Conservation (phyloP, 495 filamentous ascomycete genomes). For the Penicillium paxilli region DNA sequence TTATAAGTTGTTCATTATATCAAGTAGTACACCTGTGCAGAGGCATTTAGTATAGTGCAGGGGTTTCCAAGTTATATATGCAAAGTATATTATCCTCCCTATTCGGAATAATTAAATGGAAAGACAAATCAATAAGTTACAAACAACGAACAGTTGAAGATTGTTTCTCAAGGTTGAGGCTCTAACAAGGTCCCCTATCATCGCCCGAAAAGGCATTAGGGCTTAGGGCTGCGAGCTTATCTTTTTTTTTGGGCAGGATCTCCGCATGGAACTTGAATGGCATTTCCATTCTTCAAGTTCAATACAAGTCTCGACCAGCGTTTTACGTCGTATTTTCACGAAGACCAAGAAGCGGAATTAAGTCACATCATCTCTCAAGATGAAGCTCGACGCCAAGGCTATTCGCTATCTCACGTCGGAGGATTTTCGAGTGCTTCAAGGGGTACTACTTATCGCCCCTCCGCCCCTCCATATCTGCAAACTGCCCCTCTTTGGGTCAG, state of each 20-base stretch:
- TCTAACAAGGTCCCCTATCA: background rate
- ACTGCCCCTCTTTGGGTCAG: background rate
- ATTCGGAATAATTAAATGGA: too few species aligned
- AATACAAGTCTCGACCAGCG: constrained; percentile 4
- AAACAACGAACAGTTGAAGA: too few species aligned
- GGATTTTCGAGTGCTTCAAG: constrained; percentile 94
- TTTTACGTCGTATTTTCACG: constrained; percentile 2
- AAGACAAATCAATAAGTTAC: too few species aligned
- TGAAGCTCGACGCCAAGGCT: constrained; percentile 91
- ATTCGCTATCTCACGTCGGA: constrained; percentile 89
- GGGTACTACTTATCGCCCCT: constrained; percentile 62
- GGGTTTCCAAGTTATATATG: too few species aligned
- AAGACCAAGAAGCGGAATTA: background rate
- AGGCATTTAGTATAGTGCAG: too few species aligned
- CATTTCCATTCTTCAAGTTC: constrained; percentile 10
- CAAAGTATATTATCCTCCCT: too few species aligned
- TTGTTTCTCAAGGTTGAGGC: background rate
- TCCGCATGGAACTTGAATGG: too few species aligned
- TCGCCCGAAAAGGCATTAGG: constrained; percentile 40
- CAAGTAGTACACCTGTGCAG: too few species aligned
- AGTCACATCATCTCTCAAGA: constrained; percentile 30
- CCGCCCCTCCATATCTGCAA: constrained; percentile 14
- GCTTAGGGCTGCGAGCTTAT: constrained; percentile 43
- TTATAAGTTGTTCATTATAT: too few species aligned
- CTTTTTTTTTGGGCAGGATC: constrained; percentile 34